phyloP scores from a whole-genome alignment of 306 rosid genomes.

The Leucaena leucocephala region DNA sequence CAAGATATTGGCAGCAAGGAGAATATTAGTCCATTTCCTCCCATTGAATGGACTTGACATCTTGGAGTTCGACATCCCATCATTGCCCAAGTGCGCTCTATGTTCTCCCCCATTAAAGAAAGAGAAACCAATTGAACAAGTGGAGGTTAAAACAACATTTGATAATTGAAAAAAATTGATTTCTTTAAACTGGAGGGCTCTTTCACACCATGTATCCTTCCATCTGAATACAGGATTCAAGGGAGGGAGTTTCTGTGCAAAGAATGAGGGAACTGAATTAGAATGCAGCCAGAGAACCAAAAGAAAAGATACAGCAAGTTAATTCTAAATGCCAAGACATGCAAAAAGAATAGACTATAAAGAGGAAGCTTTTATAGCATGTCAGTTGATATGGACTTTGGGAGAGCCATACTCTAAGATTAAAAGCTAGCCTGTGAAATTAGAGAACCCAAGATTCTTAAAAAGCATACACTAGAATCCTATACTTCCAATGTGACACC shows the following conservation, averaged over 20 bases:
- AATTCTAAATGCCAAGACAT: slow-evolving; percentile 18
- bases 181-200: slow-evolving; percentile 46
- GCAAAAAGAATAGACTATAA: slow-evolving; percentile 12
- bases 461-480: not conserved
- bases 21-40: slow-evolving; percentile 75
- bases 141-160: slow-evolving; percentile 45
- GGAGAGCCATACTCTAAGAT: not conserved
- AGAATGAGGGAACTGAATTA: slow-evolving; percentile 8
- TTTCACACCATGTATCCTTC: slow-evolving; percentile 57
- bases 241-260: slow-evolving; percentile 49
- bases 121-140: slow-evolving; percentile 54
- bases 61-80: slow-evolving; percentile 45
- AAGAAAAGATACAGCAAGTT: not conserved
- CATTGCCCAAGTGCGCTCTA: slow-evolving; percentile 48
- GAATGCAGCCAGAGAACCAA: slow-evolving; percentile 25
- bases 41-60: slow-evolving; percentile 50
- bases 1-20: slow-evolving; percentile 81
- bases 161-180: slow-evolving; percentile 44
- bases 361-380: slow-evolving; percentile 14
- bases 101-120: slow-evolving; percentile 63
- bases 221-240: slow-evolving; percentile 44
- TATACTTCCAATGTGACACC: not conserved
- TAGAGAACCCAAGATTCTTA: not conserved
- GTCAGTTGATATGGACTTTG: not conserved
- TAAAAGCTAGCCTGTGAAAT: not conserved